Conservation (phyloP, 2,329 filamentous ascomycete species). For the Pseudocercospora cruenta region DNA sequence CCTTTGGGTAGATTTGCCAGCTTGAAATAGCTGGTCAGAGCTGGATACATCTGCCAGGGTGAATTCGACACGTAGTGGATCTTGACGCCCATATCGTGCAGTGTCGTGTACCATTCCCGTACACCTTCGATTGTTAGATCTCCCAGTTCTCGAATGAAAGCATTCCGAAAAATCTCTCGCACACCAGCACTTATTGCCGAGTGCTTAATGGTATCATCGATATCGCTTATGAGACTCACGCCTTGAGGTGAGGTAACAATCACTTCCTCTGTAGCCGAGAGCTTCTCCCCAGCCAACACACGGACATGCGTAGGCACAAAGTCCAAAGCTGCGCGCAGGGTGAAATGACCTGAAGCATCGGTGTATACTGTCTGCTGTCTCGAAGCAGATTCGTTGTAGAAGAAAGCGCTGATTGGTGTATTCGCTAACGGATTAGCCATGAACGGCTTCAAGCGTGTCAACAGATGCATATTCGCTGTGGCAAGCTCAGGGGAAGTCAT, state of each 20-base stretch:
- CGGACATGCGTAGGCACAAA: constrained; percentile 90
- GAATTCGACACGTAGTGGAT: constrained; percentile 99
- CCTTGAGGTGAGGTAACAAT: constrained; percentile 76
- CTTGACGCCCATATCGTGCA: constrained; percentile 79
- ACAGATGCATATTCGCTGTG: constrained; percentile 81
- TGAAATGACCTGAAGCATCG: constrained; percentile 87
- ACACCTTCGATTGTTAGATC: constrained; percentile 87
- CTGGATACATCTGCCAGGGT: constrained; percentile 94
- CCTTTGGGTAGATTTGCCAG: constrained; percentile 79
- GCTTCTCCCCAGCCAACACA: constrained; percentile 80
- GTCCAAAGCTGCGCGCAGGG: constrained; percentile 75
- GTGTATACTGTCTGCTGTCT: constrained; percentile 84
- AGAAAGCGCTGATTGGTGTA: constrained; percentile 85
- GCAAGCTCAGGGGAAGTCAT: constrained; percentile 77
- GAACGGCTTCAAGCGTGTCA: constrained; percentile 86
- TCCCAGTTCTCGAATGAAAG: constrained; percentile 82
- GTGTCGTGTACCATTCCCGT: constrained; percentile 79
- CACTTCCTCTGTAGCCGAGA: constrained; percentile 80
- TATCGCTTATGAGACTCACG: constrained; percentile 92
- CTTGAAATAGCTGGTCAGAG: constrained; percentile 83
- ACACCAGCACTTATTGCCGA: constrained; percentile 87
- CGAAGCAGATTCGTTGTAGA: constrained; percentile 84
- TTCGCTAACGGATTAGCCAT: constrained; percentile 79
- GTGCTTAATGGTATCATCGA: constrained; percentile 96
- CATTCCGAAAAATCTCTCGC: constrained; percentile 94